phyloP scores from a whole-genome alignment of 208 protist genomes.

The Acanthamoeba sp. region DNA sequence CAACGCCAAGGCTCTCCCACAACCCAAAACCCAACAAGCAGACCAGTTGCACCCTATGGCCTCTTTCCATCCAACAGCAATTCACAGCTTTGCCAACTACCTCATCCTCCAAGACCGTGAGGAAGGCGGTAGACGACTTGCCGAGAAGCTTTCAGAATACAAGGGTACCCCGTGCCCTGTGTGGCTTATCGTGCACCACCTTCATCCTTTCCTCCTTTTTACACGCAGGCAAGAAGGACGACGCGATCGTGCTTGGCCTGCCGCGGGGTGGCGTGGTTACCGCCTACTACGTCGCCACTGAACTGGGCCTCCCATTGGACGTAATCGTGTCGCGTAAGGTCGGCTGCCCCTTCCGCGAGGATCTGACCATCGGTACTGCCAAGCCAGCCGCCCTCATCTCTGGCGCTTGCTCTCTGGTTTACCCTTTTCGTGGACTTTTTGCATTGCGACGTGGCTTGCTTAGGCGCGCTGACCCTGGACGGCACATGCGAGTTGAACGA shows the following conservation, averaged over 20 bases:
- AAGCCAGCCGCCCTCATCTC: too few species aligned
- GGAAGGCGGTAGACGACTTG: not conserved
- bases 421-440: not conserved
- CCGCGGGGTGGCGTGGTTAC: not conserved
- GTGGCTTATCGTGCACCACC: not conserved
- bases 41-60: not conserved
- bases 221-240: not conserved
- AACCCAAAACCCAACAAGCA: not conserved
- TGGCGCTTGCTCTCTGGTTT: too few species aligned
- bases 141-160: not conserved
- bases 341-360: conserved; percentile 27
- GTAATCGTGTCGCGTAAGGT: not conserved
- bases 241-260: not conserved
- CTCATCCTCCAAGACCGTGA: not conserved
- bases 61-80: not conserved
- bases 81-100: not conserved
- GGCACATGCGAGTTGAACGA: conserved; percentile 4
- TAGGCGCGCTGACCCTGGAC: conserved; percentile 1
- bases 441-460: not conserved
- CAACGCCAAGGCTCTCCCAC: not conserved
- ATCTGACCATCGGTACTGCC: not conserved
- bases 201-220: not conserved
- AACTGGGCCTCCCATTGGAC: conserved; percentile 1
- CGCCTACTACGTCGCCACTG: not conserved
- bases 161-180: not conserved